A percentile compares a stretch with the other conserved stretches of the same genome.
Conservation (phyloP, 1,139 yeast species). For the Pichia sp. region DNA sequence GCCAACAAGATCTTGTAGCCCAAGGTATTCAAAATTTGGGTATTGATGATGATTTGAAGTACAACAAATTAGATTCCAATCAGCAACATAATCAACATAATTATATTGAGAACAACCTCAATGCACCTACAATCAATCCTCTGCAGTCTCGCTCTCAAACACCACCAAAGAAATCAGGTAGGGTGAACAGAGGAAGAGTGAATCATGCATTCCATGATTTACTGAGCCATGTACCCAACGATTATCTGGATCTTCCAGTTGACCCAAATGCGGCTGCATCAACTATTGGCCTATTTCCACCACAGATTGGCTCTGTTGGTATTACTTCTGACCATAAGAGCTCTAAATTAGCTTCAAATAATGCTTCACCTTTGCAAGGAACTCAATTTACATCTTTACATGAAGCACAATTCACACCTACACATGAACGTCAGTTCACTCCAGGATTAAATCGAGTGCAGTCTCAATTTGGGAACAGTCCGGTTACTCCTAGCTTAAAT, state of each 20-base stretch:
- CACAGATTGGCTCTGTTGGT: neutral
- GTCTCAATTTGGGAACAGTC: neutral
- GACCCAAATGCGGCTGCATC: slow-evolving; percentile 28
- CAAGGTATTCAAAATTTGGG: slow-evolving; percentile 12
- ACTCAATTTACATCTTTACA: neutral
- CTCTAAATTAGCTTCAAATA: too few species aligned
- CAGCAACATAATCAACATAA: neutral
- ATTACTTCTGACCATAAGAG: neutral
- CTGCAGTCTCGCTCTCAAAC: neutral
- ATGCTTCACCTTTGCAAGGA: neutral
- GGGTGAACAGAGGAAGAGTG: slow-evolving; percentile 12
- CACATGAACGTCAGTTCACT: too few species aligned
- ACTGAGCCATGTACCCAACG: slow-evolving; percentile 5
- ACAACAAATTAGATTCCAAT: neutral
- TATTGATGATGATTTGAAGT: slow-evolving; percentile 3
- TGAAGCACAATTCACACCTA: too few species aligned
- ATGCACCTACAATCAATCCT: neutral
- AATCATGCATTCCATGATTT: slow-evolving; percentile 25
- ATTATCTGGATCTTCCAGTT: slow-evolving; percentile 13
- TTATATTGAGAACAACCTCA: neutral
- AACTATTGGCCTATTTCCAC: slow-evolving; percentile 21
- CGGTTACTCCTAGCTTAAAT: neutral
- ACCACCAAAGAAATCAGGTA: neutral
- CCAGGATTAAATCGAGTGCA: neutral
- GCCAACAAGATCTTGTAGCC: slow-evolving; percentile 14